Evolutionary conservation across 305 asterid genomes (phyloP), one percentile per base, ranked within the genome.

Genomic region (Solanum hybrid): DNA sequence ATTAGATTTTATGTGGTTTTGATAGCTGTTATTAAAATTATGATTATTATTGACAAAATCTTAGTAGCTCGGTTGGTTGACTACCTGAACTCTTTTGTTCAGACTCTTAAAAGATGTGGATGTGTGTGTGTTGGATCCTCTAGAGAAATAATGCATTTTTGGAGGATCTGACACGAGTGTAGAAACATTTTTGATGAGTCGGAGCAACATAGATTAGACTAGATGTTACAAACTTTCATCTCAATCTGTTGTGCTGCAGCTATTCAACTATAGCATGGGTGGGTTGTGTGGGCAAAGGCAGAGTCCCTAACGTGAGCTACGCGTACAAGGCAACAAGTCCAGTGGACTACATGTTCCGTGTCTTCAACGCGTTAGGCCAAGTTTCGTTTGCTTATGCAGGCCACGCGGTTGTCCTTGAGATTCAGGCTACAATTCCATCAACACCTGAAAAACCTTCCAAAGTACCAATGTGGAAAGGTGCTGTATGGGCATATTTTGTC

Each of bases 221-320:
- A 80, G 13, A 38, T 38, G 56, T 24, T 7, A 38, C 35, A 80
- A 80, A 24, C 34, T 14, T n/a, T 79, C 12, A n/a, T 79, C 64
- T 37, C 34, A 80, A 80, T 35, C 26, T 60, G 71, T 60, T 20
- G 26, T 60, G 71, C 71, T 85, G 77, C 88, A 97, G 99, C 94
- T 97, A 97, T 93, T 97, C 99, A 69, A 96, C 98, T 5, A 95
- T 97, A 91, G 99, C 99, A 27, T 97, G 99, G 99, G 97, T 87
- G 64, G 98, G 97, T 7, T 93, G 97, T 92, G 89, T 96, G 84
- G 89, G 92, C 88, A 92, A 92, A 87, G 99, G 98, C 5, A 94
- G 97, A 37, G 91, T 93, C 38, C 93, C 94, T 7, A 79, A 91
- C 71, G 98, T 95, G 89, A 96, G 96, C 93, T 97, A 97, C 89